Conservation (phyloP, 2,329 filamentous ascomycete genomes). For the Ceratocystis eucalypticola region DNA sequence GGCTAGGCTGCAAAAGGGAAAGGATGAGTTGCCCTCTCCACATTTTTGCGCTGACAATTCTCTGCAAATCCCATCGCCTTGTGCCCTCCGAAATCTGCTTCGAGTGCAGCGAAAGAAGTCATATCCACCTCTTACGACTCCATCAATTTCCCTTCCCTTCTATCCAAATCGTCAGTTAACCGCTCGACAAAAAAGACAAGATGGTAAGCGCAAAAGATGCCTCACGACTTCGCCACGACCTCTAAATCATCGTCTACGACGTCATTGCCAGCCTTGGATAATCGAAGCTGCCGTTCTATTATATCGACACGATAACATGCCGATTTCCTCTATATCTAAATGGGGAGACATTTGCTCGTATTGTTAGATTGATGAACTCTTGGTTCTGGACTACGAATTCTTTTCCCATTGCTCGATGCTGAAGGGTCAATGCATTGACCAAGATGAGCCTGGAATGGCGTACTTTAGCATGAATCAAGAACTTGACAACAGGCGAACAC, state of each 20-base stretch:
- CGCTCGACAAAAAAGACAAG: conserved; percentile 36
- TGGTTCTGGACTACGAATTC: background rate
- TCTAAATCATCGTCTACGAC: conserved; percentile 9
- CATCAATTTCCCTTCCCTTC: conserved; percentile 18
- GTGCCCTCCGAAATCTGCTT: conserved; percentile 18
- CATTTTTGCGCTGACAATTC: conserved; percentile 15
- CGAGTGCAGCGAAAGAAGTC: conserved; percentile 19
- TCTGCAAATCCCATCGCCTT: conserved; percentile 15
- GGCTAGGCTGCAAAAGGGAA: conserved; percentile 8
- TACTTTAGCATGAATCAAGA: background rate
- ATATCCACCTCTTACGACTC: conserved; percentile 19
- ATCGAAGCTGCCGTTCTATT: background rate
- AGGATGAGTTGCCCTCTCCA: conserved; percentile 15
- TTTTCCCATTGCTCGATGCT: background rate
- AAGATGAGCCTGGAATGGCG: background rate
- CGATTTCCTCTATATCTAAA: background rate
- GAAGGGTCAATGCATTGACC: background rate
- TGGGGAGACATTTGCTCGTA: background rate
- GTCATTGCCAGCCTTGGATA: conserved; percentile 11
- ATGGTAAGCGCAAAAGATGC: conserved; percentile 45
- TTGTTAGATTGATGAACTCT: background rate
- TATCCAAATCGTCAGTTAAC: conserved; percentile 19
- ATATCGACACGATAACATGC: background rate
- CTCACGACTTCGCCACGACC: background rate
- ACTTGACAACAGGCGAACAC: conserved; percentile 19